Conservation (phyloP, 768 basidiomycete species). For the Naematelia encephala region DNA sequence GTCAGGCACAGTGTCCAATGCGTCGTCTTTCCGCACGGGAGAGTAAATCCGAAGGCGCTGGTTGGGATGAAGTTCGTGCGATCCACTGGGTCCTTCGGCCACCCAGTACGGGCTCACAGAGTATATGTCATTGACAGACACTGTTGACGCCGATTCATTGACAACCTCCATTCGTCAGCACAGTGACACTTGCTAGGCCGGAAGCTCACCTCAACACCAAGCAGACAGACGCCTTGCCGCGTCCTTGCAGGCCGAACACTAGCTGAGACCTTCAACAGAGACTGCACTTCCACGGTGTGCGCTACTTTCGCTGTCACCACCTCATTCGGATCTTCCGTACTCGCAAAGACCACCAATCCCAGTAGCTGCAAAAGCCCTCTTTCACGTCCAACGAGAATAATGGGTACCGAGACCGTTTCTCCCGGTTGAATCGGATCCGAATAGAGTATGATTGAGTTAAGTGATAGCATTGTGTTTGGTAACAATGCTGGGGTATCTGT, state of each 20-base stretch:
- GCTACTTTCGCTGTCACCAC: neutral
- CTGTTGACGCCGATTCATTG: neutral
- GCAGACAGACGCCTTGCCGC: neutral
- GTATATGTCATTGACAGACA: neutral
- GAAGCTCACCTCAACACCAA: neutral
- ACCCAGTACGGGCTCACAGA: neutral
- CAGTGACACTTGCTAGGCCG: neutral
- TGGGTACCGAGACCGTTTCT: conserved; percentile 56
- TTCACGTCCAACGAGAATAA: conserved; percentile 57
- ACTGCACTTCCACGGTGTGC: neutral
- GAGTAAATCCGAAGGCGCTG: neutral
- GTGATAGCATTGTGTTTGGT: conserved; percentile 15
- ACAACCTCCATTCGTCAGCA: neutral
- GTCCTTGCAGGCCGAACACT: neutral
- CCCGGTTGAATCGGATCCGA: conserved; percentile 54
- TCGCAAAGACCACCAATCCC: conserved; percentile 2
- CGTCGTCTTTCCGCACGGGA: neutral
- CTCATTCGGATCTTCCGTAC: conserved; percentile 1
- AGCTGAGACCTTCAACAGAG: neutral
- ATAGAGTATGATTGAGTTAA: conserved; percentile 11
- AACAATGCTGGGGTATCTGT: conserved; percentile 53
- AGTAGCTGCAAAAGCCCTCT: neutral
- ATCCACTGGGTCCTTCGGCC: neutral
- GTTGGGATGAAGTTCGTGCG: neutral
- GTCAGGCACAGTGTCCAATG: neutral